Base-by-base conservation (phyloP, 768 basidiomycete genomes). In the Panaeolus papilionaceus region DNA sequence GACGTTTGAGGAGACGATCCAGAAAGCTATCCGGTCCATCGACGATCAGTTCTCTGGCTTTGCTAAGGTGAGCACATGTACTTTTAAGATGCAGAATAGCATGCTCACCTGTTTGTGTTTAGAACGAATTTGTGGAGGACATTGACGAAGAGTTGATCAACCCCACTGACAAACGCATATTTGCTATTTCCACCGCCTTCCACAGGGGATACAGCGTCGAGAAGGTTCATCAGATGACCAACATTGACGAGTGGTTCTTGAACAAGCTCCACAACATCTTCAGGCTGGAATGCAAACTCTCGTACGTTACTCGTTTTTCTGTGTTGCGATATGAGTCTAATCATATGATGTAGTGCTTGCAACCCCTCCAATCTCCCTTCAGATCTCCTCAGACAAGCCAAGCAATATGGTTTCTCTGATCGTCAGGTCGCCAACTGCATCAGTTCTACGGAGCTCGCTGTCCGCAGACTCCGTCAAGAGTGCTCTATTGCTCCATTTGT, bases 201-300 rank as follows among this genome's bases (percentile, higher is more conserved):
- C 89, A 95, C 79, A 86, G 88, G 49, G 97, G 96, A 12, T 97
- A 98, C 75, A 92, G 91, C 64, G 92, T 99, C 67, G 95, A 99
- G 70, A 96, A 96, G 81, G 89, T 99, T 73, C 96, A 95, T 90
- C 89, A 96, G 77, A 94, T 98, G 92, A 96, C 96, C 64, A 97
- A 92, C 78, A 98, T 99, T 72, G 97, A 99, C 83, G 95, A 92
- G 78, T 99, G 97, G 97, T 99, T 99, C 86, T 80, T 99, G 76
- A 94, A 88, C 66, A 93, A 91, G 79, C 88, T 99, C 40, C 84
- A 92, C 75, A 85, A 93, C 72, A 92, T 99, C 69, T 89, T 87
- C 76, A 85, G 87, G 72, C 92, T 96, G 84, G 96, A 98, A 78
- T 81, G 89, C 68, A 79, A 76, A 47, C 82, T 98, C 51, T 86